phyloP scores from a whole-genome alignment of 495 filamentous ascomycete species.

The Xylaria venustula region DNA sequence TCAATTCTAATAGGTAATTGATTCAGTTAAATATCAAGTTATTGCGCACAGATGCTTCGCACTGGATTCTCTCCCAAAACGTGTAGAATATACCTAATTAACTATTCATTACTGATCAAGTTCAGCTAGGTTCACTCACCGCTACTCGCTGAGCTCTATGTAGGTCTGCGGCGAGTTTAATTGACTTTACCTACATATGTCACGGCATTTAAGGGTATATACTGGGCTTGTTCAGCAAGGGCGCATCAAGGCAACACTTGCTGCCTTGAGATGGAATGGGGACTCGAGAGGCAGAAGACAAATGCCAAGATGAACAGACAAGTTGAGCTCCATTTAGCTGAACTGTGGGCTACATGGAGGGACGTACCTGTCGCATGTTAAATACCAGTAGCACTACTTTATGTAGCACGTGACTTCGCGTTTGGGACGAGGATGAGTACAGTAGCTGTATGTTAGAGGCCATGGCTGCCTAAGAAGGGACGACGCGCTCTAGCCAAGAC shows the following conservation, averaged over 20 bases:
- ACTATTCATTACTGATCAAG: too few relatives aligned
- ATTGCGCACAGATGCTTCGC: too few relatives aligned
- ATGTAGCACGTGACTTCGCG: conserved; percentile 13
- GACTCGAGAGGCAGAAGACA: background rate
- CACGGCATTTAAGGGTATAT: background rate
- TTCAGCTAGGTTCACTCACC: too few relatives aligned
- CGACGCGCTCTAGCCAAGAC: conserved; percentile 6
- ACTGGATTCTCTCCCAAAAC: too few relatives aligned
- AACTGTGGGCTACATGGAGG: background rate
- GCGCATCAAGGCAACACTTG: conserved; percentile 7
- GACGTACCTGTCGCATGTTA: background rate
- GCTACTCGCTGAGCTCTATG: too few relatives aligned
- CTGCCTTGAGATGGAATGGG: conserved; percentile 4
- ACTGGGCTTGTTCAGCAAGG: background rate
- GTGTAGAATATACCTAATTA: too few relatives aligned
- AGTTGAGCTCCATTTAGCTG: background rate
- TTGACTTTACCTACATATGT: background rate
- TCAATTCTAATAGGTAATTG: too few relatives aligned
- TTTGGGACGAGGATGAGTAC: background rate
- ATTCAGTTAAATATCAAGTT: too few relatives aligned
- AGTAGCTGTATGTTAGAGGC: background rate
- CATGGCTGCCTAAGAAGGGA: conserved; percentile 11
- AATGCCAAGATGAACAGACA: background rate
- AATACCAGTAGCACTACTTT: background rate
- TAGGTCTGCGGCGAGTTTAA: too few relatives aligned